Percentiles rank a stretch among this genome's conserved stretches.
phyloP scores from a whole-genome alignment of 164 flowering plant species.

The Macadamia tetraphylla region DNA sequence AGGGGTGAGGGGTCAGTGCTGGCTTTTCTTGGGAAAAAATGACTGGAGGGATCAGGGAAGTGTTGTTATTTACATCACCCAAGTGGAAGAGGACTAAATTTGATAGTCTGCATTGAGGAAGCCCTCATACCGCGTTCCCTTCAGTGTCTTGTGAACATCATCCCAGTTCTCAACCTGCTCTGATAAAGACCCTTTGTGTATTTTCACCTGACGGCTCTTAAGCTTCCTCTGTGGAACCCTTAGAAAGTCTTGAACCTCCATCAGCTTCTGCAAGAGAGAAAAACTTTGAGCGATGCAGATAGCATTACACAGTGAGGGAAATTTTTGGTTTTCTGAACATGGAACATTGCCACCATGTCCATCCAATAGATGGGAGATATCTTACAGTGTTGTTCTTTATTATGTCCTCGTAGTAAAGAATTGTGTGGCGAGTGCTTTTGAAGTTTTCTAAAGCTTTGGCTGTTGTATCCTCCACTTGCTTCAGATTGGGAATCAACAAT shows the following conservation, averaged over 20 bases:
- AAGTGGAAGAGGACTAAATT: slow-evolving; percentile 10
- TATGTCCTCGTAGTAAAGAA: slow-evolving; percentile 62
- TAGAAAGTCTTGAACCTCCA: slow-evolving; percentile 59
- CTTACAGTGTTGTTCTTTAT: slow-evolving; percentile 45
- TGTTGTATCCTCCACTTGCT: slow-evolving; percentile 26
- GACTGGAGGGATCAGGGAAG: neutral
- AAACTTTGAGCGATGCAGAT: slow-evolving; percentile 14
- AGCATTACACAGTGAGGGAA: neutral
- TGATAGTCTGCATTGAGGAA: slow-evolving; percentile 38
- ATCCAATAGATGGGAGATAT: neutral
- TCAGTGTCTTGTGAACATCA: slow-evolving; percentile 52
- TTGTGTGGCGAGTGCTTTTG: slow-evolving; percentile 51
- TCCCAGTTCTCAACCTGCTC: slow-evolving; percentile 74
- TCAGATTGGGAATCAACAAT: slow-evolving; percentile 31
- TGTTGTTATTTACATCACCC: slow-evolving; percentile 22
- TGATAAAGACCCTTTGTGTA: slow-evolving; percentile 71
- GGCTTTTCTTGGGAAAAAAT: slow-evolving; percentile 5
- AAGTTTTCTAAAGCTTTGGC: slow-evolving; percentile 44
- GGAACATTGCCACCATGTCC: neutral
- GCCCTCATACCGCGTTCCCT: slow-evolving; percentile 58
- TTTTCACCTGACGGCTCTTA: slow-evolving; percentile 80
- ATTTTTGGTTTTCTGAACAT: neutral
- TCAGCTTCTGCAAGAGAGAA: slow-evolving; percentile 49
- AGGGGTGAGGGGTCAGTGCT: neutral
- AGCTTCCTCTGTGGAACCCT: slow-evolving; percentile 56